Conservation (phyloP, 345 rosid species). For the Heritiera littoralis region DNA sequence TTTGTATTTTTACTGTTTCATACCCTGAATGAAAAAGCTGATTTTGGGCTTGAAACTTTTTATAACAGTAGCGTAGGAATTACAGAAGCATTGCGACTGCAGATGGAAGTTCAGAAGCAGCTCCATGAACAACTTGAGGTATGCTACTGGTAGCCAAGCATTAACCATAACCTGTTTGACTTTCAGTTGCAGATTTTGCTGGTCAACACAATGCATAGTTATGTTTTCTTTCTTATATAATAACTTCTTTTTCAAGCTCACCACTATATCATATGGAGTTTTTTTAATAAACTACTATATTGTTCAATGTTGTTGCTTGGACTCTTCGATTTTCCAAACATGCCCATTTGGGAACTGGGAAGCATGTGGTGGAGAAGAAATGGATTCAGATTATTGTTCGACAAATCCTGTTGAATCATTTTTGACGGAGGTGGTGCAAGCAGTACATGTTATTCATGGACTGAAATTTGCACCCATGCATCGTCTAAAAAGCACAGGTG, state of each 20-base stretch:
- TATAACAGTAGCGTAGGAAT: constrained; percentile 54
- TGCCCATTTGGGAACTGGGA: too few relatives aligned
- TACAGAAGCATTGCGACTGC: constrained; percentile 84
- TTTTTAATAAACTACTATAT: too few relatives aligned
- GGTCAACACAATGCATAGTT: neutral
- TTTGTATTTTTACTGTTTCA: neutral
- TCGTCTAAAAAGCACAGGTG: neutral
- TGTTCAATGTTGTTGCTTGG: too few relatives aligned
- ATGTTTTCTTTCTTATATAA: neutral
- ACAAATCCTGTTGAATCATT: neutral
- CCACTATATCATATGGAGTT: too few relatives aligned
- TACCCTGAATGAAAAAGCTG: neutral
- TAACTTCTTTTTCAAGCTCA: too few relatives aligned
- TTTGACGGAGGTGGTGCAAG: neutral
- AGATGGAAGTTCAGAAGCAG: constrained; percentile 91
- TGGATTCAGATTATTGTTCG: neutral
- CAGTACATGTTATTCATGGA: neutral
- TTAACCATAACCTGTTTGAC: constrained; percentile 2
- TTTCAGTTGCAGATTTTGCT: neutral
- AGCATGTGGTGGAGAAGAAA: too few relatives aligned
- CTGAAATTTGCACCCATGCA: neutral
- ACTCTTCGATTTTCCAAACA: too few relatives aligned
- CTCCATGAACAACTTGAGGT: constrained; percentile 99
- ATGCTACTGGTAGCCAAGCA: constrained; percentile 24
- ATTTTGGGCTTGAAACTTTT: neutral